Evolutionary conservation across 176 grass and related monocot species (phyloP), one percentile per base, ranked within the genome.

Genomic region (Zizania latifolia): DNA sequence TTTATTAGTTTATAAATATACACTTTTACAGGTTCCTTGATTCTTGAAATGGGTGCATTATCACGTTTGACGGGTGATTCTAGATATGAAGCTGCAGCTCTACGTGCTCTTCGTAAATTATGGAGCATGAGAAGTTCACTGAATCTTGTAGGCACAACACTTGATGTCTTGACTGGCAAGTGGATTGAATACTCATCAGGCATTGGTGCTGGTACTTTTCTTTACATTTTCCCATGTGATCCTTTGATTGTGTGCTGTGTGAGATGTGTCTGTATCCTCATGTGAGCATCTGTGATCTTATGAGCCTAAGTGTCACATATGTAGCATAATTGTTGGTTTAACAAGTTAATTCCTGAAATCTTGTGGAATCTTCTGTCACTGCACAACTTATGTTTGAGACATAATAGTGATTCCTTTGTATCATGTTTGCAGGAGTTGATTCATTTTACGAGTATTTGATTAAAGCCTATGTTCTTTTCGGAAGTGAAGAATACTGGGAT

Each of bases 111-210:
- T 71, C 90, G 91, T 61, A 94, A 88, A 86, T 86, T 98, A 74
- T 94, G 94, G 94, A 98, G 86, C 62, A 90, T 98, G 94, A 98
- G 94, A 91, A 98, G 94, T 75, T 89, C 91, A 78, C 81, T 94
- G 19, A 94, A 98, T 91, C 88, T 98, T n/a, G 76, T 98, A 55
- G 94, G 94, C 39, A 92, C 94, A 60, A 98, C 88, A 40, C 89
- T 98, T 63, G 90, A 98, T 90, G 84, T 98, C 72, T 60, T 94
- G 57, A 90, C 86, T 36, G 94, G 91, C 65, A 87, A 94, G 66
- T 98, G 94, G 94, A 87, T 92, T 74, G 91, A 98, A 77, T 98
- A 92, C 67, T 98, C 94, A 70, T 88, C 94, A 24, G 94, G 91
- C 72, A 94, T 98, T 82, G 91, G 91, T 78, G 94, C 94, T 84